A percentile compares a stretch with the other conserved stretches of the same genome.
phyloP scores from a whole-genome alignment of 441 rosid species.

The Metrosideros polymorpha region DNA sequence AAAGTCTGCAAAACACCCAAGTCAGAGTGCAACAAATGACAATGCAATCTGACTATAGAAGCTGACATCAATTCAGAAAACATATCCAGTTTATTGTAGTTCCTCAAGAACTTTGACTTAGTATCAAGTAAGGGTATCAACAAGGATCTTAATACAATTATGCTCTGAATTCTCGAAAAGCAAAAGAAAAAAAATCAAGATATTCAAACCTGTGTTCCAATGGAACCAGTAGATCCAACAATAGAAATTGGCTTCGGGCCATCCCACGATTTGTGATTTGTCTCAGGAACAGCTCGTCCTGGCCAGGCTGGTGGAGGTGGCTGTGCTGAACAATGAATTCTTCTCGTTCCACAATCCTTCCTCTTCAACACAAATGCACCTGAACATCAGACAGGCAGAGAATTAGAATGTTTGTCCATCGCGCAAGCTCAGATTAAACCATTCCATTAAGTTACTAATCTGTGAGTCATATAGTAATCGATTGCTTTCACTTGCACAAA shows the following conservation, averaged over 20 bases:
- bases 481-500: neutral
- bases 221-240: conserved; percentile 93
- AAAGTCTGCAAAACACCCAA: conserved; percentile 48
- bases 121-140: neutral
- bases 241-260: conserved; percentile 87
- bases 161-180: neutral
- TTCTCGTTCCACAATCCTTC: conserved; percentile 31
- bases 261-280: conserved; percentile 58
- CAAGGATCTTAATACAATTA: neutral
- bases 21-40: neutral
- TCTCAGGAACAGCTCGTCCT: conserved; percentile 64
- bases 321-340: conserved; percentile 60
- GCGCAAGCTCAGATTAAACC: neutral
- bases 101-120: neutral
- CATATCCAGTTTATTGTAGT: neutral
- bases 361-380: conserved; percentile 50
- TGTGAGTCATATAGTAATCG: neutral
- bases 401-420: neutral
- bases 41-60: neutral
- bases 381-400: conserved; percentile 14
- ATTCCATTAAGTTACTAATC: neutral
- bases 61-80: neutral
- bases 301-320: conserved; percentile 89
- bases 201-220: conserved; percentile 76
- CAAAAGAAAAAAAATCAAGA: neutral